Conservation (phyloP, 257 asterid genomes). For the Solanum paucissectum region DNA sequence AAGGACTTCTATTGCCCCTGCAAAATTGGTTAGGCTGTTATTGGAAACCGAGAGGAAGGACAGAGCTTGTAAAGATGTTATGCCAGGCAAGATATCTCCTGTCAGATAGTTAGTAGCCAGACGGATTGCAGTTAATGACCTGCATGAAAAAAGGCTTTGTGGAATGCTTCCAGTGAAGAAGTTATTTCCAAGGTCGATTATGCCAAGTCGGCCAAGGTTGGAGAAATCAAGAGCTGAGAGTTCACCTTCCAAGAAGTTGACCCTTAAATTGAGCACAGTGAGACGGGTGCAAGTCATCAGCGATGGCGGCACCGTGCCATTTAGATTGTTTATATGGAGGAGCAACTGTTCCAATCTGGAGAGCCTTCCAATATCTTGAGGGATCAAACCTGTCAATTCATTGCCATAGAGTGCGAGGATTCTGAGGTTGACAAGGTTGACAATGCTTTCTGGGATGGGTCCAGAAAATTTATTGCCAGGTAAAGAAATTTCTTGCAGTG, state of each 20-base stretch:
- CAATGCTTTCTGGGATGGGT: slow-evolving; percentile 27
- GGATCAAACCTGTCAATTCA: slow-evolving; percentile 48
- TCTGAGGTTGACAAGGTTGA: slow-evolving; percentile 46
- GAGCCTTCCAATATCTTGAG: slow-evolving; percentile 57
- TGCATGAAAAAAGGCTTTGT: slow-evolving; percentile 59
- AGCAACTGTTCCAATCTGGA: slow-evolving; percentile 46
- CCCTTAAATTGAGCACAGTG: slow-evolving; percentile 52
- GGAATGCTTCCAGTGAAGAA: slow-evolving; percentile 58
- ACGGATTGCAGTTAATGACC: slow-evolving; percentile 62
- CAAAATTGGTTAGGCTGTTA: slow-evolving; percentile 59
- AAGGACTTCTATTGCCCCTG: slow-evolving; percentile 55
- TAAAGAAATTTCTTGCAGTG: slow-evolving; percentile 50
- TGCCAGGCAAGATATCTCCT: slow-evolving; percentile 57
- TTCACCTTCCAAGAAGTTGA: slow-evolving; percentile 64
- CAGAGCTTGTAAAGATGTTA: slow-evolving; percentile 47
- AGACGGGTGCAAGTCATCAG: slow-evolving; percentile 61
- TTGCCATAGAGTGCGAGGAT: slow-evolving; percentile 54
- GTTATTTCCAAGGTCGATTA: slow-evolving; percentile 78
- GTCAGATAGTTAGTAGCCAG: slow-evolving; percentile 51
- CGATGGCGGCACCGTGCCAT: slow-evolving; percentile 65
- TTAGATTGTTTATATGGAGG: slow-evolving; percentile 66
- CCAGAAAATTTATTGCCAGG: slow-evolving; percentile 71
- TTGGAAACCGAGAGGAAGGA: slow-evolving; percentile 82
- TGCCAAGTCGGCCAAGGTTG: slow-evolving; percentile 33
- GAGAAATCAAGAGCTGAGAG: slow-evolving; percentile 72